Evolutionary conservation across 2,329 filamentous ascomycete species (phyloP), one percentile per base, ranked within the genome.

Genomic region (Tolypocladium ophioglossoides): DNA sequence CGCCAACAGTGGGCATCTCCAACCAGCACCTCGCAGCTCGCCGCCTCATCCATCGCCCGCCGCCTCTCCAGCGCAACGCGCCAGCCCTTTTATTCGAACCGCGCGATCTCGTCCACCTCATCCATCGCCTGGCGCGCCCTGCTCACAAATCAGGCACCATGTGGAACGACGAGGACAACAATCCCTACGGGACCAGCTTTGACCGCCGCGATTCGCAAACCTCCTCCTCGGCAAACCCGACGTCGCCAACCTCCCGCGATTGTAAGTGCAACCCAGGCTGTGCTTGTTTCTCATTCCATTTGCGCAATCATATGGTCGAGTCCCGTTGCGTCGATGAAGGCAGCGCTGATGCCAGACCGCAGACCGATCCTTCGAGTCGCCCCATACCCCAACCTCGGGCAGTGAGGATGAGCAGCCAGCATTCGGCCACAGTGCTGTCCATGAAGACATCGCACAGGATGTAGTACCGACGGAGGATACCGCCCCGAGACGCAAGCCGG

Each of bases 81-180:
- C 20, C 40, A 24, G 20, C 20, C 22, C n/a, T 11, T 44, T 47
- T 3, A 27, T 6, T 27, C 27, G 27, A 27, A 27, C 27, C 44
- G 30, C 44, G 27, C 27, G 9, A 16, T 20, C 34, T 20, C 37
- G 57, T 46, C 55, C 50, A 51, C 20, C 49, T 30, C 22, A 30
- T 51, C 59, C n/a, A 51, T 52, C 34, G 50, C 55, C 55, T 12
- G 8, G 30, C 47, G 16, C 32, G 10, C n/a, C 22, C 30, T 10
- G 49, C 24, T 11, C 46, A 9, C 24, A 24, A 18, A 8, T 27
- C 49, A 16, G 55, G 51, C 64, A 63, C 47, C 53, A 97, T 97
- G 92, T 97, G 92, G 92, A 95, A 96, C 79, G 91, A 97, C 77
- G 92, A 97, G 74, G 68, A 97, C 68, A 97, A 97, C 74, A 97